Base-by-base conservation (phyloP, 2,329 filamentous ascomycete species). In the Epichloe festucae region DNA sequence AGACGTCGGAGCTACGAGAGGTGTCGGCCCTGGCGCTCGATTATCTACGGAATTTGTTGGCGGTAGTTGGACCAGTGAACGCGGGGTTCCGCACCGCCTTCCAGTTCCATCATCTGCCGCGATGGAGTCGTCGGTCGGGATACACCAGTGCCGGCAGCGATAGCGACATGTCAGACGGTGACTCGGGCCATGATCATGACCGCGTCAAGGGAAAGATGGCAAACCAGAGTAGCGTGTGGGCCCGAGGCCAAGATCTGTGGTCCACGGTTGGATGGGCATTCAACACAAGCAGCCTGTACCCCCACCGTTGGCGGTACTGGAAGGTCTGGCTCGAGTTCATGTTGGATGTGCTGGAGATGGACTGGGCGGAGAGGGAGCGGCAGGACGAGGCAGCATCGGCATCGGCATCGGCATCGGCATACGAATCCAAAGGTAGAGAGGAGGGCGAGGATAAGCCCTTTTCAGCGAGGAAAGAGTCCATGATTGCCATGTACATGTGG, bases 221-320 rank as follows among this genome's bases (percentile, higher is more conserved):
- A 1, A 77, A 79, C 48, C 71, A 76, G 14, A 75, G 81, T 43
- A 84, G 85, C 34, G 56, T 96, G 2, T 95, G 87, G 80, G 71
- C 70, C 15, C 77, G 79, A n/a, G 87, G 85, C 1, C 82, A 87
- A 54, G 88, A 95, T 62, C 94, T 97, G 60, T 98, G 93, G 89
- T 78, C 82, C 42, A 79, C 87, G 0, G 77, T 93, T 0, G 93
- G 91, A 3, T 97, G 93, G 93, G 85, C 87, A 0, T 89, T 97
- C 65, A 93, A 91, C 63, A 97, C 91, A 69, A 90, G 88, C 49
- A 76, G 85, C 2, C 66, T 77, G 35, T 75, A 91, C 58, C 81
- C 81, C 1, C 75, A 78, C 41, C 77, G 91, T 19, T 97, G 93
- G 91, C 76, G 74, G 48, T 77, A 82, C 61, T 97, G 90, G 89